Evolutionary conservation across 192 early-diverging fungal genomes (phyloP), one percentile per base, ranked within the genome.

Genomic region (Entrophospora sp.): DNA sequence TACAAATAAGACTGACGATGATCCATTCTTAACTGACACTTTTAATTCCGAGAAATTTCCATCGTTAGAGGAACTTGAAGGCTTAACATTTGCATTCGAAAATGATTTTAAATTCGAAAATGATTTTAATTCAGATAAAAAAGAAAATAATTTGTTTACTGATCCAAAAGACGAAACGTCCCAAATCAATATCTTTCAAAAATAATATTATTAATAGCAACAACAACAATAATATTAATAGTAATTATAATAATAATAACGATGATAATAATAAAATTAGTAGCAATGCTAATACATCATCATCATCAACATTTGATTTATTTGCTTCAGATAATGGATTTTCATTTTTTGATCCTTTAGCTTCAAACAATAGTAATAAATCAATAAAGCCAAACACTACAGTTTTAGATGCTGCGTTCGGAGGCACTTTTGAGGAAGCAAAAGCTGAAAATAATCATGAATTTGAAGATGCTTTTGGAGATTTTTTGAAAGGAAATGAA

Each of bases 21-120:
- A 55, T 28, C 25, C 37, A 16, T 22, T n/a, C n/a, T n/a, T n/a
- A n/a, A n/a, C 64, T 35, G 64, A 66, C n/a, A 25, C 64, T 40
- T 66, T 66, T 66, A 31, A n/a, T n/a, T n/a, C 49, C 10, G 31
- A 32, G 0, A 51, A 66, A 14, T 66, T 66, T 31, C 64, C 64
- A 0, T 18, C 46, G 6, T 5, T 66, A 30, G 49, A 66, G 42
- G 64, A 66, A 55, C 16, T 66, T 43, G 64, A 66, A 55, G 34
- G 28, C 14, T 63, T n/a, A n/a, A n/a, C 61, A 12, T 12, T 63
- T 9, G 30, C 20, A 18, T 18, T 27, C 12, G 43, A 2, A 20
- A 8, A 10, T n/a, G 40, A 46, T 35, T 55, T 53, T 14, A 51
- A 51, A n/a, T 66, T 66, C 42, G 49, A 66, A n/a, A 43, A 55